These are phyloP conservation scores for Dactylonectria macrodidyma DNA, from an alignment of 2,329 filamentous ascomycete genomes.

Conservation along the genomic window DNA sequence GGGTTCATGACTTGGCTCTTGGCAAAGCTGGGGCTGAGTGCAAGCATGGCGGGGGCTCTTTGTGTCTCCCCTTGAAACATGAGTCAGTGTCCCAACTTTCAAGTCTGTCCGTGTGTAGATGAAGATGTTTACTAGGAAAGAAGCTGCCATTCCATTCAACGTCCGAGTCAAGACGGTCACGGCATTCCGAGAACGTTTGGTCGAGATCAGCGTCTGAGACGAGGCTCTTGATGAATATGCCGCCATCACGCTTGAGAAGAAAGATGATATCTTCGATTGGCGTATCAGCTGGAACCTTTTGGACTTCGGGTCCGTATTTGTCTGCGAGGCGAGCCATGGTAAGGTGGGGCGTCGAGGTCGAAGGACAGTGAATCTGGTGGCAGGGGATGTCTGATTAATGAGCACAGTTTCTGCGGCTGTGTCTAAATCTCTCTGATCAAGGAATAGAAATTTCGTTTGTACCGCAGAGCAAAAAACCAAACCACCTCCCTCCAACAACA, in stretches of 20 bases:
- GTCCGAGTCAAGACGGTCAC: constrained; percentile 5
- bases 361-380: not conserved
- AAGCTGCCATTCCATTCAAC: constrained; percentile 16
- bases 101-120: too few relatives aligned
- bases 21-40: constrained; percentile 35
- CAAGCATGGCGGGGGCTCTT: constrained; percentile 29
- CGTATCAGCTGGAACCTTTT: constrained; percentile 9
- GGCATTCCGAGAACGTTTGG: constrained; percentile 4
- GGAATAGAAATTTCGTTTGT: constrained; percentile 2
- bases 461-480: not conserved
- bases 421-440: not conserved
- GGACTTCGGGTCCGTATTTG: constrained; percentile 19
- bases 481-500: not conserved
- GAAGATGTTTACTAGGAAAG: constrained; percentile 16
- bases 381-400: not conserved
- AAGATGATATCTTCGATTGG: constrained; percentile 11
- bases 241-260: constrained; percentile 21
- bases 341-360: not conserved
- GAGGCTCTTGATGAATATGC: constrained; percentile 13
- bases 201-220: constrained; percentile 8
- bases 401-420: not conserved
- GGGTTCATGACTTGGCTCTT: constrained; percentile 35
- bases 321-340: constrained; percentile 8
- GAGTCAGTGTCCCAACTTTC: not conserved
- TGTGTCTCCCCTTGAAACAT: constrained; percentile 27